Evolutionary conservation across 495 filamentous ascomycete species (phyloP).

Genomic region (Mytilinidion resinicola): DNA sequence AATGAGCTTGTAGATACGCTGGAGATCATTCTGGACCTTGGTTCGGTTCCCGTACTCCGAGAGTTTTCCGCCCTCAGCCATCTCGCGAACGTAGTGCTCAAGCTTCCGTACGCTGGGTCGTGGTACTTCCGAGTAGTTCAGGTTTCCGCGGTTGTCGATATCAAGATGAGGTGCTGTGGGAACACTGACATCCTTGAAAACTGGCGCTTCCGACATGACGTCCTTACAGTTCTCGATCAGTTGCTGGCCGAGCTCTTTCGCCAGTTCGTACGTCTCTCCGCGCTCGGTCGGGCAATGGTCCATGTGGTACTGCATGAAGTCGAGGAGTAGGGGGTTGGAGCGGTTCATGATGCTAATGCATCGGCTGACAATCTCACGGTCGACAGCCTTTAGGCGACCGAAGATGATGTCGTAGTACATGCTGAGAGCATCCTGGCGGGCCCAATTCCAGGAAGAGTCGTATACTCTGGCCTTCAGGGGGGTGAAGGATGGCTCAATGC

Average conservation of each 20-base stretch:
- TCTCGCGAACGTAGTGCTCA: constrained; percentile 96
- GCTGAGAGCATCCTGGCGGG: constrained; percentile 87
- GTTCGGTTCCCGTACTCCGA: constrained; percentile 97
- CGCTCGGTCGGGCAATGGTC: constrained; percentile 96
- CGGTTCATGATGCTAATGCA: constrained; percentile 99
- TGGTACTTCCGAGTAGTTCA: constrained; percentile 84
- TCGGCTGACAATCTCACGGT: constrained; percentile 95
- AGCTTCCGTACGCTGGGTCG: constrained; percentile 88
- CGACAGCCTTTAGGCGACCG: constrained; percentile 82
- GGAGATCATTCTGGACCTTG: constrained; percentile 93
- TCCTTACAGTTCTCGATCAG: constrained; percentile 98
- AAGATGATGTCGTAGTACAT: constrained; percentile 99
- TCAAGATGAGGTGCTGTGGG: constrained; percentile 88
- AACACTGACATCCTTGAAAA: constrained; percentile 90
- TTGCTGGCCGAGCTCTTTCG: constrained; percentile 89
- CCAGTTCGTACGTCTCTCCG: constrained; percentile 93
- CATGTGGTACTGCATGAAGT: constrained; percentile 99
- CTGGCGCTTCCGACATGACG: constrained; percentile 70
- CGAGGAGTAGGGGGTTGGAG: constrained; percentile 86
- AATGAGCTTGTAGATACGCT: constrained; percentile 93
- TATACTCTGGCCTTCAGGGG: constrained; percentile 90
- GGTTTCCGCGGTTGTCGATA: constrained; percentile 81
- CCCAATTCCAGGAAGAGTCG: constrained; percentile 99
- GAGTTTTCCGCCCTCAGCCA: constrained; percentile 97
- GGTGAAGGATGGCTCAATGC: constrained; percentile 92